A percentile compares a stretch with the other conserved stretches of the same genome.
These are phyloP conservation scores for Metschnikowia similis DNA, from an alignment of 805 yeast genomes.

Conservation along the genomic window DNA sequence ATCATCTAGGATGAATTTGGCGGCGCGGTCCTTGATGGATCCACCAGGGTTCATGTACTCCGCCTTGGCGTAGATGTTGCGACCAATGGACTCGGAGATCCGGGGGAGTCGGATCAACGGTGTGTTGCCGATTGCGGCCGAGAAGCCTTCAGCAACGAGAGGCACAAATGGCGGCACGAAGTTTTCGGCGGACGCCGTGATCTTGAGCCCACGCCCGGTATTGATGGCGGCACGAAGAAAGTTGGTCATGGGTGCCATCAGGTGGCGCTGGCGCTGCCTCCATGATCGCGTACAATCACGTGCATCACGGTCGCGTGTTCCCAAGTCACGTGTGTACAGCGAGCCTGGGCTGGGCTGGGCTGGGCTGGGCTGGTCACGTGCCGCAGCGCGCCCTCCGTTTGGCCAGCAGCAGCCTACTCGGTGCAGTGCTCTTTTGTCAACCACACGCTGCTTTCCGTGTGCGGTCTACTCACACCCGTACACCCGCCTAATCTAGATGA, in stretches of 20 bases:
- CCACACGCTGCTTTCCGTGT: too few relatives aligned
- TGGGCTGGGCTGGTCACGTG: neutral
- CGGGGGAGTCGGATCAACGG: constrained; percentile 65
- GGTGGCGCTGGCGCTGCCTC: neutral
- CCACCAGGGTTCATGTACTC: constrained; percentile 95
- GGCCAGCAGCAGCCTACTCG: too few relatives aligned
- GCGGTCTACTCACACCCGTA: too few relatives aligned
- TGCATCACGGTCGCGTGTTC: too few relatives aligned
- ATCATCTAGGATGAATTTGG: constrained; percentile 67
- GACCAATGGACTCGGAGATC: constrained; percentile 54
- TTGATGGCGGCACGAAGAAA: constrained; percentile 2
- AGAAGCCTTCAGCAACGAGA: constrained; percentile 64
- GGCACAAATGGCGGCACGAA: constrained; percentile 53
- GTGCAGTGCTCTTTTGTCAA: too few relatives aligned
- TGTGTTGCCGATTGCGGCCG: constrained; percentile 90
- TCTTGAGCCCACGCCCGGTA: constrained; percentile 7
- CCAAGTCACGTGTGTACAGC: too few relatives aligned
- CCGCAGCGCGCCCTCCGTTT: too few relatives aligned
- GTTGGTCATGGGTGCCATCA: neutral
- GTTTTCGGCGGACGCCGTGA: constrained; percentile 9
- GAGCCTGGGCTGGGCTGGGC: too few relatives aligned
- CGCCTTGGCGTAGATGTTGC: constrained; percentile 84
- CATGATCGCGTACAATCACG: too few relatives aligned
- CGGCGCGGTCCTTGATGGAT: constrained; percentile 88
- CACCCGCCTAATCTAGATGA: too few relatives aligned